Evolutionary conservation across 352 stramenopile genomes (phyloP), one percentile per base, ranked within the genome.

Genomic region (Elongisporangium anandrum): DNA sequence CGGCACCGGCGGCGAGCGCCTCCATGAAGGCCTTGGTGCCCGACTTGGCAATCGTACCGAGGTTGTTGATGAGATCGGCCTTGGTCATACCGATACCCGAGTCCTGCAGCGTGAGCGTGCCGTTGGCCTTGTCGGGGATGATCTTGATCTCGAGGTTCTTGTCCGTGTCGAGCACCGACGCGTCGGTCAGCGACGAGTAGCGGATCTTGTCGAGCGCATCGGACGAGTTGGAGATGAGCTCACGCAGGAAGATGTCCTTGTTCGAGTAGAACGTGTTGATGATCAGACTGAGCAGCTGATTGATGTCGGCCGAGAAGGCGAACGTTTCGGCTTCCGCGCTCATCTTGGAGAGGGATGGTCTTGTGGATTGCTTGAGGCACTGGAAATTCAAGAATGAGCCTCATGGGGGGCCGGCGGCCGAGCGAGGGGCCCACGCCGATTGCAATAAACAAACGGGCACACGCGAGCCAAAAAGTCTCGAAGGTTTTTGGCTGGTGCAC

Each of bases 1-100:
- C 97, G 12, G 97, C 97, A 54, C 97, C 97, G 47, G 96, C 97
- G 29, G 90, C 85, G 20, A 99, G 82, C 4, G 97, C 97, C 82
- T 99, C 97, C 97, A 99, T 99, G 77, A 99, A 99, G 15, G 95
- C 95, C 88, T 99, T 99, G 63, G 97, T 99, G 70, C 97, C 97
- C n/a, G 97, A 99, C 87, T 99, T 99, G 73, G 97, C 97, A 72
- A 99, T 99, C 69, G 97, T 99, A 68, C 97, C 97, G 24, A 99
- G 86, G 79, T 99, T 99, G 90, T 99, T 99, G 58, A 99, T 96
- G 12, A 99, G 74, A 73, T 99, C 97, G 34, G 96, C 92, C 88
- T 99, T 99, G 59, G 97, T 99, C 97, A 99, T 99, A 79, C 97
- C 97, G 67, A 99, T 98, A 72, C 97, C 97, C 38, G 94, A 97